A percentile compares a stretch with the other conserved stretches of the same genome.
These are phyloP conservation scores for Phytopythium litorale DNA, from an alignment of 352 stramenopile species.

Conservation along the genomic window DNA sequence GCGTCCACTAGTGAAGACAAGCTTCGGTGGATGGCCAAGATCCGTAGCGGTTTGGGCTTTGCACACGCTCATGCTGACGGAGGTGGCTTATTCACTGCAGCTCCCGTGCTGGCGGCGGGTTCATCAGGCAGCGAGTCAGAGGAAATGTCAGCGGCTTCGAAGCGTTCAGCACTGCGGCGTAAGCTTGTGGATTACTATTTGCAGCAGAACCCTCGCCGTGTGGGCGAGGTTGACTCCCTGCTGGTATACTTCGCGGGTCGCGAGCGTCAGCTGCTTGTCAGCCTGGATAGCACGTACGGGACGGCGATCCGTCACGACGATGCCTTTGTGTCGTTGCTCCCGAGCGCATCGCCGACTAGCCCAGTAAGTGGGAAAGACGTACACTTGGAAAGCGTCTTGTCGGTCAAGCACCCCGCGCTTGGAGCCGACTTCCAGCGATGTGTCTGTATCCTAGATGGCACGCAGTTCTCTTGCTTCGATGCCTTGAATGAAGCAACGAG, in stretches of 20 bases:
- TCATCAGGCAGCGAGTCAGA: not conserved
- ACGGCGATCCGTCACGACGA: slow-evolving; percentile 34
- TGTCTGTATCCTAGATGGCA: slow-evolving; percentile 29
- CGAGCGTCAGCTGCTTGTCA: slow-evolving; percentile 47
- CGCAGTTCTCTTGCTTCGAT: slow-evolving; percentile 30
- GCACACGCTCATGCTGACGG: slow-evolving; percentile 9
- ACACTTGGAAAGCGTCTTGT: slow-evolving; percentile 32
- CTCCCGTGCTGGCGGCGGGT: not conserved
- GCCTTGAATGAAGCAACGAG: not conserved
- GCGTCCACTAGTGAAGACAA: slow-evolving; percentile 38
- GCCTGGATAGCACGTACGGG: slow-evolving; percentile 62
- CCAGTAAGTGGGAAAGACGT: not conserved
- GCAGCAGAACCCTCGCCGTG: slow-evolving; percentile 86
- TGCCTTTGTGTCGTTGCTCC: slow-evolving; percentile 22
- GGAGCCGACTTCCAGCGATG: slow-evolving; percentile 25
- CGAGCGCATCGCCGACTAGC: slow-evolving; percentile 6
- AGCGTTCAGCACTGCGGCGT: slow-evolving; percentile 13
- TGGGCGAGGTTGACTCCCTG: slow-evolving; percentile 76
- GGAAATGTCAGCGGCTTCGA: not conserved
- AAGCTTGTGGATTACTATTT: slow-evolving; percentile 89
- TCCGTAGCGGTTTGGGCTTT: slow-evolving; percentile 38
- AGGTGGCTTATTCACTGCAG: not conserved
- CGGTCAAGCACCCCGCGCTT: slow-evolving; percentile 34
- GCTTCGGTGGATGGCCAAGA: slow-evolving; percentile 49
- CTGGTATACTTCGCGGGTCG: slow-evolving; percentile 55